Base-by-base conservation (phyloP, 139 green algal genomes). In the Chlamydomonas incerta region DNA sequence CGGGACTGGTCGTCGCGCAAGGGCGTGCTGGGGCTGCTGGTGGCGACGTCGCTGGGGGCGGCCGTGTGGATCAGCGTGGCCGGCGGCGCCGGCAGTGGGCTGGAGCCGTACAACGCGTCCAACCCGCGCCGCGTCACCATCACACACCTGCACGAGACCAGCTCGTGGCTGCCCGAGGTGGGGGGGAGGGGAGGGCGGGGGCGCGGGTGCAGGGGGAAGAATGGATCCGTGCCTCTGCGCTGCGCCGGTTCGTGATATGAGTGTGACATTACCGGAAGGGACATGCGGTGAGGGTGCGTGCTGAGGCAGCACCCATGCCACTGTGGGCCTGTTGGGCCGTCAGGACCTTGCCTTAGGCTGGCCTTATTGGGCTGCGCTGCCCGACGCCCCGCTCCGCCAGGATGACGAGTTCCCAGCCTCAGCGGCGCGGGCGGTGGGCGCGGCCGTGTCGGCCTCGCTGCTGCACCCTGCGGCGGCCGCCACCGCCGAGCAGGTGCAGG, bases 61-160 rank as follows among this genome's bases (percentile, higher is more conserved):
- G 47, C 80, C 11, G 33, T n/a, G n/a, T 85, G n/a, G 21, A 34
- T 41, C 18, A 60, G 74, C 24, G 3, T 3, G 34, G 41, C 41
- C 13, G 34, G 41, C 41, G 41, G 41, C 6, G 41, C 41, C 41
- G 41, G 24, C 60, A 66, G 60, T 8, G 34, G 11, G 8, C n/a
- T 34, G 37, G 35, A 41, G 77, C 77, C 77, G 50, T 85, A 85
- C 80, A 60, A 29, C 28, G 17, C 0, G 4, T 50, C 34, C 34
- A 58, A 29, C 50, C 80, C 80, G 31, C 80, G 80, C 23, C 80
- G 80, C 55, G 41, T 85, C 50, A 76, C 67, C 23, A 69, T 85
- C 66, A 85, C 80, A 21, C 80, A 85, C 66, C 68, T 85, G 26
- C 66, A 77, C 52, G 80, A 85, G 65, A 85, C 80, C 8, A 67